These are phyloP conservation scores for Quercus gilva DNA, from an alignment of 306 rosid species.

Conservation along the genomic window DNA sequence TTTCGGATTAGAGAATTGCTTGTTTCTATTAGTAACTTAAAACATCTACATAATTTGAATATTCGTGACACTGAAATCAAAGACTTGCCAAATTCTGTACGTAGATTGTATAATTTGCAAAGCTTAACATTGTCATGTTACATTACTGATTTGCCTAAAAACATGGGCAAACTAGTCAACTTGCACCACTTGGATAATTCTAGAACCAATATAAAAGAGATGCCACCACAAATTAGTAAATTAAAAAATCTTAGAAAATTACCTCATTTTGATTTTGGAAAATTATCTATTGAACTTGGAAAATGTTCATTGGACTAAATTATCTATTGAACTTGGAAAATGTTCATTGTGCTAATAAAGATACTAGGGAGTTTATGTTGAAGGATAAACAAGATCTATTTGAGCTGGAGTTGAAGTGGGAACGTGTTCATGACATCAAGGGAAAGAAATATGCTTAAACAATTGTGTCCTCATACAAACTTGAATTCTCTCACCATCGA, in stretches of 20 bases:
- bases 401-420: conserved; percentile 14
- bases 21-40: conserved; percentile 24
- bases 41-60: conserved; percentile 29
- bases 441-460: conserved; percentile 21
- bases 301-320: neutral
- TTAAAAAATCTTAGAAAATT: conserved; percentile 18
- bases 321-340: conserved; percentile 14
- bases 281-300: conserved; percentile 3
- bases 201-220: neutral
- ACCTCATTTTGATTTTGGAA: conserved; percentile 7
- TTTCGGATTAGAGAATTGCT: neutral
- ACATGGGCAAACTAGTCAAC: conserved; percentile 17
- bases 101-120: conserved; percentile 32
- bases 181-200: conserved; percentile 23
- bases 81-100: conserved; percentile 14
- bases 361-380: conserved; percentile 4
- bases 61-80: conserved; percentile 1
- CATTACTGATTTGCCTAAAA: neutral
- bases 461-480: conserved; percentile 19
- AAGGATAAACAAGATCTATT: neutral
- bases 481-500: neutral
- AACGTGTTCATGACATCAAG: neutral
- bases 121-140: conserved; percentile 24
- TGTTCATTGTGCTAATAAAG: neutral
- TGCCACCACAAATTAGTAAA: conserved; percentile 12